These are phyloP conservation scores for Phyllachora maydis DNA, from an alignment of 2,329 filamentous ascomycete genomes.

Conservation along the genomic window DNA sequence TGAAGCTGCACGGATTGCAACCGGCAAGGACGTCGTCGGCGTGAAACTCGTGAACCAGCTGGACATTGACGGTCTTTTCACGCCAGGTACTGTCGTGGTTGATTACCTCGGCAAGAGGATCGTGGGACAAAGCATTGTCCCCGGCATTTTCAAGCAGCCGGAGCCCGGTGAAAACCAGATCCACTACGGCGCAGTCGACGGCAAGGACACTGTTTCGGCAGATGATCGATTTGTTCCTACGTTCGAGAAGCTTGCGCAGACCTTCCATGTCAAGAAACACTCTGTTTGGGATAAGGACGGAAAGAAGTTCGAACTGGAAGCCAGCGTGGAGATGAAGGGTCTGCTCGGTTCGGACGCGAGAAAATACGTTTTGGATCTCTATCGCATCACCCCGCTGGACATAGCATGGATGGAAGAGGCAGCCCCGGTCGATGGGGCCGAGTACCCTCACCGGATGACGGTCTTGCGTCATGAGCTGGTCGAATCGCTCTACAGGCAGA, in stretches of 20 bases:
- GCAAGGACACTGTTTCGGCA: constrained; percentile 83
- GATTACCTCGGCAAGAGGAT: constrained; percentile 96
- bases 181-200: constrained; percentile 94
- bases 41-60: constrained; percentile 93
- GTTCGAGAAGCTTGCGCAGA: constrained; percentile 81
- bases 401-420: constrained; percentile 78
- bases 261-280: constrained; percentile 82
- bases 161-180: constrained; percentile 97
- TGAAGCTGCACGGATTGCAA: constrained; percentile 86
- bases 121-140: constrained; percentile 93
- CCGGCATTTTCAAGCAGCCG: constrained; percentile 96
- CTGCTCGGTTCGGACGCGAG: constrained; percentile 90
- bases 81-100: constrained; percentile 85
- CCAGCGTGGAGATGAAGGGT: constrained; percentile 94
- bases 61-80: constrained; percentile 86
- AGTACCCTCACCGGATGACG: constrained; percentile 92
- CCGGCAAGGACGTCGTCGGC: constrained; percentile 87
- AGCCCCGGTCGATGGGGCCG: constrained; percentile 27
- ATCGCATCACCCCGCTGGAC: constrained; percentile 84
- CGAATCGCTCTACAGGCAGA: constrained; percentile 64
- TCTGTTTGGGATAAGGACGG: constrained; percentile 95
- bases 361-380: constrained; percentile 94
- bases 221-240: constrained; percentile 68
- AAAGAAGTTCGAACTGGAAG: constrained; percentile 76
- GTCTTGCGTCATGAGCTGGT: constrained; percentile 80